A percentile compares a stretch with the other conserved stretches of the same genome.
Evolutionary conservation across 1,284 basidiomycete genomes (phyloP).

Genomic region (Rhodotorula sp.): DNA sequence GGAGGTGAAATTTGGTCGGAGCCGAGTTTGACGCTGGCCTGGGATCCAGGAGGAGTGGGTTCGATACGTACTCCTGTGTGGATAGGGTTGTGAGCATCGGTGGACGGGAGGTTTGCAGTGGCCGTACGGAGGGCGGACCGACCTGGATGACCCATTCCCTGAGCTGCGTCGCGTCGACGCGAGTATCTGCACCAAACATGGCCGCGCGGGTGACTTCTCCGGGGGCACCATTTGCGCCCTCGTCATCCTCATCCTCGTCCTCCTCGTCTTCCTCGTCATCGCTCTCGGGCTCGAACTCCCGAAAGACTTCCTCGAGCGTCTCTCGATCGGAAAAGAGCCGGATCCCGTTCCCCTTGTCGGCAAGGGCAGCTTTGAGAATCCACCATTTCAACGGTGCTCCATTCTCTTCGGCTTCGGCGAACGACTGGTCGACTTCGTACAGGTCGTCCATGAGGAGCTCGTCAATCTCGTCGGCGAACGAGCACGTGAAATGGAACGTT

Average conservation of each 20-base stretch:
- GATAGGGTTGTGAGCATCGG: neutral
- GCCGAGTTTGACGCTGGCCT: conserved; percentile 50
- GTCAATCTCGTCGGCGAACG: conserved; percentile 91
- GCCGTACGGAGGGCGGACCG: neutral
- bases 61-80: conserved; percentile 72
- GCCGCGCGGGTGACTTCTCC: conserved; percentile 1
- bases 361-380: conserved; percentile 96
- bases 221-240: neutral
- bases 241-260: conserved; percentile 47
- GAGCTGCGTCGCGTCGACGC: conserved; percentile 65
- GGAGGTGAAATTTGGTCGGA: conserved; percentile 76
- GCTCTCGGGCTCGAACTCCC: conserved; percentile 70
- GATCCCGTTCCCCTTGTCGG: conserved; percentile 93
- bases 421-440: conserved; percentile 72
- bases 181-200: conserved; percentile 55
- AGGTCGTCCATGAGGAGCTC: conserved; percentile 91
- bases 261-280: conserved; percentile 50
- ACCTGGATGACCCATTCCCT: conserved; percentile 97
- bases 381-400: conserved; percentile 63
- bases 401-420: conserved; percentile 54
- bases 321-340: conserved; percentile 80
- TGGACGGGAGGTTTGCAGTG: neutral
- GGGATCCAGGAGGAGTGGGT: conserved; percentile 75
- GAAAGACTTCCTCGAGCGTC: conserved; percentile 72
- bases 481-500: conserved; percentile 85